Evolutionary conservation across 805 yeast genomes (phyloP), one percentile per base, ranked within the genome.

Genomic region (Ogataea wickerhamii): DNA sequence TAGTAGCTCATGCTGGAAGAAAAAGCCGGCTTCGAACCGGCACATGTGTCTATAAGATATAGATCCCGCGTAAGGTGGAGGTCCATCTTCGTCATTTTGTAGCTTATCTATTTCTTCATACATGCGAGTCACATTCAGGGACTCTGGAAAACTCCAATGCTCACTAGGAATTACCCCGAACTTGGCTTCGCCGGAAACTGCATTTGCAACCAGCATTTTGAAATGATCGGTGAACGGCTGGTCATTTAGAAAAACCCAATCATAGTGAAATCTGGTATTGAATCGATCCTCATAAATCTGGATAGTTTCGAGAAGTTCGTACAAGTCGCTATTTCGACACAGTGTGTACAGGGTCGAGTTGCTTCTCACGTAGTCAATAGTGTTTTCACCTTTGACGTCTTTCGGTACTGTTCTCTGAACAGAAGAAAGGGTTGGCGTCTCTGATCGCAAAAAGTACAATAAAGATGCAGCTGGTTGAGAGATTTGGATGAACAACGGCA

Each of bases 41-140:
- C 96, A 87, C 96, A 87, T 87, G 59, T 86, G 89, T 61, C 95
- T 74, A 51, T 80, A 80, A 0, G 85, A 75, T 32, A 64, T 64
- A 8, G 80, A 73, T 35, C 68, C 74, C 28, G 83, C 86, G 45
- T 80, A 80, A 3, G 81, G 83, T 12, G 80, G 70, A 16, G 63
- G 55, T 16, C 72, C 62, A 5, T 61, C 57, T 4, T 45, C 48
- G 28, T 60, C 64, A 18, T 44, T 39, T 13, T 44, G 4, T 32
- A 46, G 30, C n/a, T 38, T 8, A 5, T 41, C 33, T 3, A 59
- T 56, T 13, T 48, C 34, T 1, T 16, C 3, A 5, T 45, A 6
- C 61, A 59, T 57, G 4, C 25, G 4, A 1, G 23, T 25, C 2
- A 23, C 14, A 36, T 59, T 47, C 1, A 58, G 44, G n/a, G 33